Conservation (phyloP, 2,329 filamentous ascomycete species). For the Stachybotrys chlorohalonatus region DNA sequence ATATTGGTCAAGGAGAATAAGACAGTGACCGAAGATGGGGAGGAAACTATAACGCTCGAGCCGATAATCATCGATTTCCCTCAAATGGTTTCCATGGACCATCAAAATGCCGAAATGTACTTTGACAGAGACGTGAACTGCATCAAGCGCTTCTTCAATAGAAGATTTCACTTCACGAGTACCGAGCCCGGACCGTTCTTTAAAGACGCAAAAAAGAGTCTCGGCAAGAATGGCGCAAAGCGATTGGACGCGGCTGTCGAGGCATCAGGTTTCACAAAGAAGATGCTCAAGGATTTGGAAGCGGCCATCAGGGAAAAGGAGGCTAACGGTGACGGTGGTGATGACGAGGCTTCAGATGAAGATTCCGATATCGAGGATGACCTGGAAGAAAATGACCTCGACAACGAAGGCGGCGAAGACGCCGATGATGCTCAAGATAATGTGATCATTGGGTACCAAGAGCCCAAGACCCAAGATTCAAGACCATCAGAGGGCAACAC, state of each 20-base stretch:
- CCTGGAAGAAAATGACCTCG: conserved; percentile 15
- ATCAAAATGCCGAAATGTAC: conserved; percentile 90
- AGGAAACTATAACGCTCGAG: conserved; percentile 43
- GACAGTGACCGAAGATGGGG: conserved; percentile 26
- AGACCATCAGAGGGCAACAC: background rate
- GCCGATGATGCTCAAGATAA: conserved; percentile 4
- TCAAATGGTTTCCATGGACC: conserved; percentile 94
- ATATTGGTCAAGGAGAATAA: conserved; percentile 78
- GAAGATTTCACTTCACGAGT: conserved; percentile 79
- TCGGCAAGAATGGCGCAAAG: conserved; percentile 54
- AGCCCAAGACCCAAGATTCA: background rate
- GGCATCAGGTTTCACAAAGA: conserved; percentile 91
- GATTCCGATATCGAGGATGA: conserved; percentile 15
- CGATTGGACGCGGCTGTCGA: conserved; percentile 82
- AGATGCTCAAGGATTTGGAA: conserved; percentile 92
- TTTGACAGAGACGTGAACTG: conserved; percentile 95
- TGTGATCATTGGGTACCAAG: background rate
- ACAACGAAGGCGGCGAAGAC: conserved; percentile 7
- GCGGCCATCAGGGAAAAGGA: conserved; percentile 78
- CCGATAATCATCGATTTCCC: conserved; percentile 96
- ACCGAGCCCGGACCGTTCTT: conserved; percentile 80
- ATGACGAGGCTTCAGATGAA: conserved; percentile 17
- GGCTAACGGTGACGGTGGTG: conserved; percentile 29
- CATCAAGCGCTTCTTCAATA: conserved; percentile 87
- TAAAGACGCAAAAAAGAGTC: conserved; percentile 67